A percentile compares a stretch with the other conserved stretches of the same genome.
Conservation (phyloP, 352 stramenopile genomes). For the Globisporangium orthogonon region DNA sequence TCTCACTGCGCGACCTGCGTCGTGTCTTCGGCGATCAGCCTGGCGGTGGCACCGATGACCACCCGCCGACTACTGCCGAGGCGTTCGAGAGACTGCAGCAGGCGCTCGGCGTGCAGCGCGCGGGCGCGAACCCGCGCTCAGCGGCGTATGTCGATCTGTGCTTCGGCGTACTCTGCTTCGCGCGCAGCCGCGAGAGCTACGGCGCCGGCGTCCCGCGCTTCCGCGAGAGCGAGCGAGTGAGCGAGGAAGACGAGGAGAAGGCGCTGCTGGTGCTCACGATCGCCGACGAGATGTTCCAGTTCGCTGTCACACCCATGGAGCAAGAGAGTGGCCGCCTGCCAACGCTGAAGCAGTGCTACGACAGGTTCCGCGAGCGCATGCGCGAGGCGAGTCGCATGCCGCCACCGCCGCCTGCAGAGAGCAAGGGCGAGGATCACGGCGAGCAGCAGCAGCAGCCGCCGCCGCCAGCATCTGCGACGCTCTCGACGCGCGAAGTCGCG, state of each 20-base stretch:
- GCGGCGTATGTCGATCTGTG: constrained; percentile 54
- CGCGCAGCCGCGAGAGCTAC: constrained; percentile 8
- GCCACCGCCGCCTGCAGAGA: constrained; percentile 11
- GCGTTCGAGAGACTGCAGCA: constrained; percentile 25
- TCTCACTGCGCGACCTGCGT: constrained; percentile 6
- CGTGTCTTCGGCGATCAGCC: constrained; percentile 6
- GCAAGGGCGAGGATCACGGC: background rate
- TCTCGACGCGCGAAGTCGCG: constrained; percentile 36
- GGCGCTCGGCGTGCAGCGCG: constrained; percentile 44
- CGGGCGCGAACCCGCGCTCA: constrained; percentile 39
- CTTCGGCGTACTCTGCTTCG: constrained; percentile 64
- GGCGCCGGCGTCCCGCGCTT: background rate
- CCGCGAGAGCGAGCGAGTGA: background rate
- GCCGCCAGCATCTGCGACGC: constrained; percentile 5
- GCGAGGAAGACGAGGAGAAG: constrained; percentile 23
- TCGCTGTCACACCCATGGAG: constrained; percentile 23
- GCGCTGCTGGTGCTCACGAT: constrained; percentile 37
- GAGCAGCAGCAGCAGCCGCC: background rate
- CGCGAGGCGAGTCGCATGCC: constrained; percentile 8
- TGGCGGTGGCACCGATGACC: background rate
- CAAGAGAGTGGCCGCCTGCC: constrained; percentile 12
- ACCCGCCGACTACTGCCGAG: constrained; percentile 10
- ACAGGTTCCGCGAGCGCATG: constrained; percentile 27
- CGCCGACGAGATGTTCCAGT: constrained; percentile 46
- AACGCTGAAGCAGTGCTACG: constrained; percentile 29